A percentile compares a stretch with the other conserved stretches of the same genome.
These are phyloP conservation scores for Cephalotrichum gorgonifer DNA, from an alignment of 2,329 filamentous ascomycete genomes.

Conservation along the genomic window DNA sequence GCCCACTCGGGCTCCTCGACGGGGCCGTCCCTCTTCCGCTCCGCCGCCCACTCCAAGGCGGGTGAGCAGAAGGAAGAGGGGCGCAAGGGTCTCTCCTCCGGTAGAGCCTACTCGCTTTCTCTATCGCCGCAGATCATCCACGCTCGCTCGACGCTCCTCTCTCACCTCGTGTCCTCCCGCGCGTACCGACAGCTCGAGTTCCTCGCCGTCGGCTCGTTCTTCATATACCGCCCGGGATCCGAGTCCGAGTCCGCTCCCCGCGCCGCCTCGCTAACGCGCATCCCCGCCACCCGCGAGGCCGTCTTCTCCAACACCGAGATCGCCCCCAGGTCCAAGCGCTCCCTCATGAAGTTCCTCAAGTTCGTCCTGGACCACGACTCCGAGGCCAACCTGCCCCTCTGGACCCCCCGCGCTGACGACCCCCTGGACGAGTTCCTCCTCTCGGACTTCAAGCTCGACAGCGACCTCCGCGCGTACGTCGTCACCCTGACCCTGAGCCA, in stretches of 20 bases:
- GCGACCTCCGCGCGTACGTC: slow-evolving; percentile 52
- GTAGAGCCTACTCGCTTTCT: slow-evolving; percentile 72
- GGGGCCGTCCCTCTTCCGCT: slow-evolving; percentile 19
- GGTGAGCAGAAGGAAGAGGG: slow-evolving; percentile 14
- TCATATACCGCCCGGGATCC: slow-evolving; percentile 48
- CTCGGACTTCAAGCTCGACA: slow-evolving; percentile 55
- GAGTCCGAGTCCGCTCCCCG: slow-evolving; percentile 13
- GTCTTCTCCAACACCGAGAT: slow-evolving; percentile 73
- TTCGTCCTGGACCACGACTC: slow-evolving; percentile 66
- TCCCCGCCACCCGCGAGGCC: slow-evolving; percentile 86
- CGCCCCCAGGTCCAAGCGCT: slow-evolving; percentile 70
- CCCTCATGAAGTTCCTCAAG: slow-evolving; percentile 87
- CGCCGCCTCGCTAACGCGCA: slow-evolving; percentile 44
- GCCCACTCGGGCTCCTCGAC: slow-evolving; percentile 17
- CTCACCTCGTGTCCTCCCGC: slow-evolving; percentile 76
- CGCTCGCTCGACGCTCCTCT: slow-evolving; percentile 66
- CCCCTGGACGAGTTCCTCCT: slow-evolving; percentile 50
- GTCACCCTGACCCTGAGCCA: slow-evolving; percentile 64
- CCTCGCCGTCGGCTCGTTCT: slow-evolving; percentile 86
- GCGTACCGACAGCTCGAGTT: slow-evolving; percentile 89
- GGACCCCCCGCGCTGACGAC: slow-evolving; percentile 44
- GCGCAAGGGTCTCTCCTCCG: slow-evolving; percentile 39
- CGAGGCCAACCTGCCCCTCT: slow-evolving; percentile 41
- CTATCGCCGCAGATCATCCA: slow-evolving; percentile 83
- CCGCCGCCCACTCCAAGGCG: slow-evolving; percentile 25